Conservation (phyloP, 2,329 filamentous ascomycete genomes). For the Fusarium sororula region DNA sequence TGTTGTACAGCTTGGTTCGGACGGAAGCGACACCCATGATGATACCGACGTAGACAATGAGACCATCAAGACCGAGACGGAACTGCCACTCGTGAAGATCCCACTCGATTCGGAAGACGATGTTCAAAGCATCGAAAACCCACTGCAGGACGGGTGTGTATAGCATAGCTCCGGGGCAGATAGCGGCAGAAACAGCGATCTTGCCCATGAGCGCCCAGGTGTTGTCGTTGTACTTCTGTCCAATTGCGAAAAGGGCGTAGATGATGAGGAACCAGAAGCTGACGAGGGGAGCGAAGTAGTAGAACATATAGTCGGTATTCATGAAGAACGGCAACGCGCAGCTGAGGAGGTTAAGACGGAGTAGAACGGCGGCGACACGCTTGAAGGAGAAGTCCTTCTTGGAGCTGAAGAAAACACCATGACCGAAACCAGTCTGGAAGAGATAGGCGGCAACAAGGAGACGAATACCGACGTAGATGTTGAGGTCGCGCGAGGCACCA, state of each 20-base stretch:
- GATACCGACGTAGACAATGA: constrained; percentile 66
- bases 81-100: constrained; percentile 59
- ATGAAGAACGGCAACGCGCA: constrained; percentile 64
- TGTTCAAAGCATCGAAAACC: constrained; percentile 44
- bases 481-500: constrained; percentile 55
- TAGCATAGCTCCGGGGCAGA: constrained; percentile 44
- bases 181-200: constrained; percentile 54
- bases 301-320: constrained; percentile 59
- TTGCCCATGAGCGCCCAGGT: constrained; percentile 57
- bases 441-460: constrained; percentile 68
- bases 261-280: constrained; percentile 70
- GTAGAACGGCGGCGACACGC: constrained; percentile 60
- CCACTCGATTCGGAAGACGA: constrained; percentile 58
- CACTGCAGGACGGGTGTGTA: constrained; percentile 31
- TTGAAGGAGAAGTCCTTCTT: constrained; percentile 65
- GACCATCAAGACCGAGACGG: constrained; percentile 61
- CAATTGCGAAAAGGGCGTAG: constrained; percentile 60
- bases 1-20: constrained; percentile 24
- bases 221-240: constrained; percentile 54
- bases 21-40: constrained; percentile 47
- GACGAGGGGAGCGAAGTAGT: constrained; percentile 67
- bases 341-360: constrained; percentile 66
- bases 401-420: constrained; percentile 65
- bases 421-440: constrained; percentile 69
- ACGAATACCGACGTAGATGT: constrained; percentile 64